Evolutionary conservation across 2,329 filamentous ascomycete species (phyloP).

Genomic region (Alternaria triticimaculans): DNA sequence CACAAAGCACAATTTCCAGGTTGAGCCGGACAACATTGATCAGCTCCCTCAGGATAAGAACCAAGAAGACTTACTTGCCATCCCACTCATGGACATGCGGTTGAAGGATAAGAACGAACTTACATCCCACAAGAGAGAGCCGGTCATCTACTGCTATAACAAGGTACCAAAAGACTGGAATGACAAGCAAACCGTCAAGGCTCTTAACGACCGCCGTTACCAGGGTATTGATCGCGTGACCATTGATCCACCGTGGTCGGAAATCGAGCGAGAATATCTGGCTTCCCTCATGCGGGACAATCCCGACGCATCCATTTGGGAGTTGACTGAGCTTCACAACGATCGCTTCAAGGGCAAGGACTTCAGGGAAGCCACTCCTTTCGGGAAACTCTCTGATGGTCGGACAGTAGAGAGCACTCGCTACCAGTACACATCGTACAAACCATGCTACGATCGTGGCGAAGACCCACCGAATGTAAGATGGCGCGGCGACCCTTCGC

Average conservation of each 20-base stretch:
- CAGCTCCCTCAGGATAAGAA: slow-evolving; percentile 14
- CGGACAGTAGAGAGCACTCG: slow-evolving; percentile 38
- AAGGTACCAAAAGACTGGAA: slow-evolving; percentile 35
- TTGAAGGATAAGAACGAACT: background rate
- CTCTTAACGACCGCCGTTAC: slow-evolving; percentile 34
- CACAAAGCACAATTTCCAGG: slow-evolving; percentile 16
- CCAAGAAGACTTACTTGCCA: slow-evolving; percentile 26
- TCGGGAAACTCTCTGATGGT: slow-evolving; percentile 18
- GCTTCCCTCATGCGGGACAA: slow-evolving; percentile 15
- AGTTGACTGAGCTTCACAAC: slow-evolving; percentile 36
- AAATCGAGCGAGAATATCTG: slow-evolving; percentile 28
- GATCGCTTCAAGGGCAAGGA: slow-evolving; percentile 23
- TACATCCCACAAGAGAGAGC: slow-evolving; percentile 8
- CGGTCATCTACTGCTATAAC: slow-evolving; percentile 20
- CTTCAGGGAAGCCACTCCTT: slow-evolving; percentile 8
- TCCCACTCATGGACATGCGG: slow-evolving; percentile 41
- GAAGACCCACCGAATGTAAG: slow-evolving; percentile 12
- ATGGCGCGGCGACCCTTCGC: slow-evolving; percentile 11
- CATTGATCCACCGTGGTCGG: slow-evolving; percentile 22
- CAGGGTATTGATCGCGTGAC: slow-evolving; percentile 32
- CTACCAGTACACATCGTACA: slow-evolving; percentile 32
- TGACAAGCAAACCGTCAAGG: slow-evolving; percentile 28
- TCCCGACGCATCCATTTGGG: slow-evolving; percentile 32
- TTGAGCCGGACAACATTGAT: slow-evolving; percentile 4
- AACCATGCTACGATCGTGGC: slow-evolving; percentile 29